Conservation (phyloP, 2,329 filamentous ascomycete genomes). For the Exophiala alcalophila region DNA sequence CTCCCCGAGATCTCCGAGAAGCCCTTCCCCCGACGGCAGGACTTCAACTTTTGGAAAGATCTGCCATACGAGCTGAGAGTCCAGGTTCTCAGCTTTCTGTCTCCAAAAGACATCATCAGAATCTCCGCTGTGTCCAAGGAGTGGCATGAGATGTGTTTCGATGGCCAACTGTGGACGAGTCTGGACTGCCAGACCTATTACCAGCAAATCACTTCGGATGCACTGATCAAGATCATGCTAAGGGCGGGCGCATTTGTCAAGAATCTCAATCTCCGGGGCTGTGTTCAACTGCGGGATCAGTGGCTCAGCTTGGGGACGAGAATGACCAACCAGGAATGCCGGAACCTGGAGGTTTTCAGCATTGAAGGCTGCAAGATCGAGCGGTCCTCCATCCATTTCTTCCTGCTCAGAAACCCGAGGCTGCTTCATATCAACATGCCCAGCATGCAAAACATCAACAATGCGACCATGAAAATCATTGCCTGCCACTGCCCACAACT, state of each 20-base stretch:
- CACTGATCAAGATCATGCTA: conserved; percentile 78
- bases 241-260: conserved; percentile 85
- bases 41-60: conserved; percentile 70
- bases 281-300: conserved; percentile 80
- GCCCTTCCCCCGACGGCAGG: conserved; percentile 37
- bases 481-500: conserved; percentile 75
- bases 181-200: conserved; percentile 87
- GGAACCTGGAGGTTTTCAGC: conserved; percentile 81
- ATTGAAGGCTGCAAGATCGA: conserved; percentile 89
- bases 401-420: conserved; percentile 71
- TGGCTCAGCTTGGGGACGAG: conserved; percentile 66
- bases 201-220: conserved; percentile 76
- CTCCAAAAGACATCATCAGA: conserved; percentile 75
- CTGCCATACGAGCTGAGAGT: conserved; percentile 82
- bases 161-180: conserved; percentile 87
- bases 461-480: conserved; percentile 82
- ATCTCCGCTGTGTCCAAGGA: conserved; percentile 72
- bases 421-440: conserved; percentile 84
- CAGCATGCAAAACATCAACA: conserved; percentile 74
- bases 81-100: conserved; percentile 70
- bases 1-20: conserved; percentile 32
- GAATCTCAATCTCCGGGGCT: conserved; percentile 85
- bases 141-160: conserved; percentile 82
- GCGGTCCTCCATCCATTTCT: conserved; percentile 71
- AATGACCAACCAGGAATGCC: conserved; percentile 72